Evolutionary conservation across 2,329 filamentous ascomycete genomes (phyloP).

Genomic region (Penicillium sp.): DNA sequence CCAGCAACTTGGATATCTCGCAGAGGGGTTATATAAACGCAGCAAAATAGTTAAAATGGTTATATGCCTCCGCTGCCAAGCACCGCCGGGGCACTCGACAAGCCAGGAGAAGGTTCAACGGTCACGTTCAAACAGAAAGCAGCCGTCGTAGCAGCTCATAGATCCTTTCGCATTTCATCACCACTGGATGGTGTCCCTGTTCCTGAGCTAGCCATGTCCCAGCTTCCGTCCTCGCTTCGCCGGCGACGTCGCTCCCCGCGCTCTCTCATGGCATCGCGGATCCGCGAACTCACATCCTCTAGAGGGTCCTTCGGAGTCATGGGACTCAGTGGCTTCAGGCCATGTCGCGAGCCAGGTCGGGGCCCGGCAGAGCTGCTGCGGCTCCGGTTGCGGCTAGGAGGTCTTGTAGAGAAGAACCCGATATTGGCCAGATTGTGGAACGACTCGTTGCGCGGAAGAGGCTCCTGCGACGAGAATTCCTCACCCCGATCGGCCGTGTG

Average conservation of each 20-base stretch:
- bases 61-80: slow-evolving; percentile 13
- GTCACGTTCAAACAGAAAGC: neutral
- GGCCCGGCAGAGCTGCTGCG: slow-evolving; percentile 71
- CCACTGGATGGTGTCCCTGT: slow-evolving; percentile 38
- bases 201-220: slow-evolving; percentile 45
- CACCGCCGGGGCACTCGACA: slow-evolving; percentile 1
- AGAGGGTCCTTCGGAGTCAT: slow-evolving; percentile 71
- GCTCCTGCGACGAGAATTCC: slow-evolving; percentile 40
- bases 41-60: slow-evolving; percentile 12
- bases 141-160: slow-evolving; percentile 22
- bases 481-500: slow-evolving; percentile 28
- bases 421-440: slow-evolving; percentile 88
- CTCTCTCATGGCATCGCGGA: slow-evolving; percentile 82
- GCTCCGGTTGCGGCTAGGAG: slow-evolving; percentile 77
- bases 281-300: slow-evolving; percentile 81
- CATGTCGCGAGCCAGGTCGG: slow-evolving; percentile 66
- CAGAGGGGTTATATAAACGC: slow-evolving; percentile 21
- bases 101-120: neutral
- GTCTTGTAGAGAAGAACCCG: slow-evolving; percentile 86
- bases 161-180: slow-evolving; percentile 42
- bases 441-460: slow-evolving; percentile 84
- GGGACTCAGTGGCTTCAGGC: slow-evolving; percentile 71
- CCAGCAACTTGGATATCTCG: slow-evolving; percentile 26
- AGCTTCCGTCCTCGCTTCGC: slow-evolving; percentile 48
- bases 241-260: slow-evolving; percentile 67